Evolutionary conservation across 129 eudicot species (phyloP), one percentile per base, ranked within the genome.

Genomic region (Apium graveolens): DNA sequence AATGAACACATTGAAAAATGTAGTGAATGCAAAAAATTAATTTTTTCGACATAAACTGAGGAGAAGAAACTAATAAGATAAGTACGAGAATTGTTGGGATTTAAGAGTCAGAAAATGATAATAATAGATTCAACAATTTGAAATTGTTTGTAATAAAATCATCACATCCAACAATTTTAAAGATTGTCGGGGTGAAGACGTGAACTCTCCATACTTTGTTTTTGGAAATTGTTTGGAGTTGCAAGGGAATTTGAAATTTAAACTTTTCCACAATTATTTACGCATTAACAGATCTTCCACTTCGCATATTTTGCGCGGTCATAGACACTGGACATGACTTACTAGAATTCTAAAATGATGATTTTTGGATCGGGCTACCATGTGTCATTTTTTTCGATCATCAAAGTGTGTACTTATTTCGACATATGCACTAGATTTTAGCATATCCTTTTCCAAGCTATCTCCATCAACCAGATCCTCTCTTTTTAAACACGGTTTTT

Each of bases 11-110:
- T 65, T 92, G 78, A 95, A 85, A 84, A 77, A 17, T 17, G 88
- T 89, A 0, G 97, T 95, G 68, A 96, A 95, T 80, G 86, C 94
- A n/a, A 95, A 95, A 84, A 92, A 91, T 81, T 91, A 88, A 70
- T 88, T 96, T 0, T 91, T 95, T 76, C 89, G 90, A 34, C 91
- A 88, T 84, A 91, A 89, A 91, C 78, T 91, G 55, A 95, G 81
- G 77, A 79, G 72, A 91, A 89, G 80, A 95, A 70, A 86, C 86
- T 3, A 84, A 78, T 8, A 85, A 81, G 74, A 79, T 44, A 66
- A 78, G 79, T n/a, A 87, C 55, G 80, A 83, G 77, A 31, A 74
- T 12, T 71, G 75, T 3, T 39, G 75, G 48, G 48, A 71, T n/a
- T 82, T 60, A 63, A 81, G 53, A 43, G 46, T 24, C 20, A 16